A percentile compares a stretch with the other conserved stretches of the same genome.
These are phyloP conservation scores for Aegilops umbellulata DNA, from an alignment of 176 grass and related monocot species.

Conservation along the genomic window DNA sequence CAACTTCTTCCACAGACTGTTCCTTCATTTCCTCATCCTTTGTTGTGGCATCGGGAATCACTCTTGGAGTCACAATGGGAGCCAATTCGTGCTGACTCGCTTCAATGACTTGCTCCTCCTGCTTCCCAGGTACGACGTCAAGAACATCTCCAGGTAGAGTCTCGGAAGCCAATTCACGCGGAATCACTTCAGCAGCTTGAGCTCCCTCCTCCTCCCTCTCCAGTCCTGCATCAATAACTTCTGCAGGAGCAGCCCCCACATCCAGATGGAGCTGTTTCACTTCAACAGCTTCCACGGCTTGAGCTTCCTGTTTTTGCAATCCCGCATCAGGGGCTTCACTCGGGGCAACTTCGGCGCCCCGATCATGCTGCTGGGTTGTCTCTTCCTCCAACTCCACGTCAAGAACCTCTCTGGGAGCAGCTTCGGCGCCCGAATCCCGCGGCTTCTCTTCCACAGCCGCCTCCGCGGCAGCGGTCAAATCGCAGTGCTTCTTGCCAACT, in stretches of 20 bases:
- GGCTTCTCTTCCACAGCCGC: neutral
- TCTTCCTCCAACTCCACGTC: slow-evolving; percentile 16
- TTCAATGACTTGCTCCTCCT: slow-evolving; percentile 12
- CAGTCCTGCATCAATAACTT: neutral
- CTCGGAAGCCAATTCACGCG: slow-evolving; percentile 24
- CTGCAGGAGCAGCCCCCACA: neutral
- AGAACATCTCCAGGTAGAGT: slow-evolving; percentile 5
- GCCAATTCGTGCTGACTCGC: neutral
- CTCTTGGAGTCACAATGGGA: slow-evolving; percentile 8
- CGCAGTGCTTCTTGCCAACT: slow-evolving; percentile 9
- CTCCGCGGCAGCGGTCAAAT: slow-evolving; percentile 16
- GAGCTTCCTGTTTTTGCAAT: neutral
- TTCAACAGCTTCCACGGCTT: neutral
- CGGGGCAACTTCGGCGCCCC: neutral
- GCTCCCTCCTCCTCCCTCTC: slow-evolving; percentile 26
- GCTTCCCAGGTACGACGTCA: neutral
- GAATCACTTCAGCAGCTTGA: slow-evolving; percentile 4
- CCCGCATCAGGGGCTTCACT: neutral
- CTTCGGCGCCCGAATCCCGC: neutral
- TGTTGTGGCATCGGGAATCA: slow-evolving; percentile 5
- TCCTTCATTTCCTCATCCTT: slow-evolving; percentile 4
- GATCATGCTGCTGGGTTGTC: neutral
- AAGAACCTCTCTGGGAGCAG: neutral
- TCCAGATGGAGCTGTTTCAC: neutral
- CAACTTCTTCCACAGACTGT: neutral